A percentile compares a stretch with the other conserved stretches of the same genome.
phyloP scores from a whole-genome alignment of 202 grass and related monocot genomes.

The Digitaria exilis region DNA sequence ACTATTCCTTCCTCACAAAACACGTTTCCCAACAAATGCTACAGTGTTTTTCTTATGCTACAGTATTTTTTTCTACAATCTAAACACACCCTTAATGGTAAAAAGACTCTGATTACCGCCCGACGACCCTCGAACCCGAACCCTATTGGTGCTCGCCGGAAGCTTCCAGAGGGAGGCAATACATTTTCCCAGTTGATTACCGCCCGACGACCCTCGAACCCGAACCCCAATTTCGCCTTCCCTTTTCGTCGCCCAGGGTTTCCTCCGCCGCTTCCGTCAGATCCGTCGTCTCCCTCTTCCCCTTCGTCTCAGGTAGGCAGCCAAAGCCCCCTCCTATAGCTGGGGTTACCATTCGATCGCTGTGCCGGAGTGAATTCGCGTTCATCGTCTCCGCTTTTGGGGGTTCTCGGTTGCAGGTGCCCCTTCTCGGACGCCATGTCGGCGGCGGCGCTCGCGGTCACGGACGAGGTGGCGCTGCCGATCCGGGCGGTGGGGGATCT shows the following conservation, averaged over 20 bases:
- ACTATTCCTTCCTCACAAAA: no score
- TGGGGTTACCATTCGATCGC: not conserved
- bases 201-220: not conserved
- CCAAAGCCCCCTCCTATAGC: no score
- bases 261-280: not conserved
- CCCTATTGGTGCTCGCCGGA: not conserved
- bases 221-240: constrained; percentile 19
- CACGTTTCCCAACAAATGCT: no score
- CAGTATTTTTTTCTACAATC: no score
- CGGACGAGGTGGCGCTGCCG: constrained; percentile 70
- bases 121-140: not conserved
- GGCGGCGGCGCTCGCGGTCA: constrained; percentile 65
- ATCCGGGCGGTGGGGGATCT: constrained; percentile 61
- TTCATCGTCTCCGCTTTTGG: not conserved
- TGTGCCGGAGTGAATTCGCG: not conserved
- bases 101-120: no score
- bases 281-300: not conserved
- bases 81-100: no score
- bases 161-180: constrained; percentile 1
- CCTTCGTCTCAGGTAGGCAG: not conserved
- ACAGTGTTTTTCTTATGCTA: no score
- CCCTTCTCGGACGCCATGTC: not conserved
- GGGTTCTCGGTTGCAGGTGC: constrained; percentile 18
- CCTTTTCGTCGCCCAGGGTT: not conserved
- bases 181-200: not conserved